Base-by-base conservation (phyloP, 345 rosid species). In the Camelina laxa region DNA sequence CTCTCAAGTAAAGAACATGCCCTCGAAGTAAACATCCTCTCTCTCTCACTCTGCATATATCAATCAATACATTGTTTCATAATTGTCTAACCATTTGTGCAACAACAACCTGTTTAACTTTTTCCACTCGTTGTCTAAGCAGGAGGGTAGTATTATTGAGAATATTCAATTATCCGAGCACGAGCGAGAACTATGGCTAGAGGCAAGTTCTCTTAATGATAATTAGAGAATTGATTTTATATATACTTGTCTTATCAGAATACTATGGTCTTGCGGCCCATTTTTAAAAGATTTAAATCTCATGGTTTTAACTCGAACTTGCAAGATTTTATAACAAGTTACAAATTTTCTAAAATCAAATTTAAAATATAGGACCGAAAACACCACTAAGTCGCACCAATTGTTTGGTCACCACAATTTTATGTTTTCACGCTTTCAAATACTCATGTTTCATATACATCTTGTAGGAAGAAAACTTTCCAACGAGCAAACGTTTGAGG, bases 1-100 rank as follows among this genome's bases (percentile, higher is more conserved):
- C 55, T 50, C 14, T 50, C 55, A 50, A 50, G 55, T 50, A 2
- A 50, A 50, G 27, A 50, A 50, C 55, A 50, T 19, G 55, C 55
- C 9, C 0, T 1, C 3, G 3, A 49, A 17, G 54, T 49, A 17
- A 49, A 24, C 21, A 7, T 16, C 4, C 21, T n/a, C 22, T 17
- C 22, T 49, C 53, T 48, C 11, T 48, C 53, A 17, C 53, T 48
- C 21, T 49, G 0, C 24, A 9, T 49, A 9, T 49, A 17, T 49
- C 53, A 48, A 17, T 49, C 53, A 48, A 2, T 48, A 48, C 53
- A 48, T 48, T 48, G 53, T 48, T 48, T 48, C 11, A 48, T n/a
- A n/a, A n/a, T 16, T 17, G 53, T 16, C 21, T 49, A 17, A 9
- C 54, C 24, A 49, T 3, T 17, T 49, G 54, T 16, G 53, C 12